Base-by-base conservation (phyloP, 305 asterid genomes). In the Fraxinus xanthoxyloides region DNA sequence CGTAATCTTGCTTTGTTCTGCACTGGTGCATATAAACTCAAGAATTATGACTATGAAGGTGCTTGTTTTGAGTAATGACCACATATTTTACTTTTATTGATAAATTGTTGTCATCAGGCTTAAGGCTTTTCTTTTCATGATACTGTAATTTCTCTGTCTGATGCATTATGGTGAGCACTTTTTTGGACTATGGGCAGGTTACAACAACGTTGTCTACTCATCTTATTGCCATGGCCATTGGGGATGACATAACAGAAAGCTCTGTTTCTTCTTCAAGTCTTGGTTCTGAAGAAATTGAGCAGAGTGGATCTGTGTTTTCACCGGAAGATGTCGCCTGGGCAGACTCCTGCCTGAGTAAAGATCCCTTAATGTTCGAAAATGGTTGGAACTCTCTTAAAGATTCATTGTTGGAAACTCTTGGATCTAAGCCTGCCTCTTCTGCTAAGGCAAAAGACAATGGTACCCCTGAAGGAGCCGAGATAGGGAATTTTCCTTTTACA, bases 301-400 rank as follows among this genome's bases (percentile, higher is more conserved):
- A 59, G 81, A 86, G 75, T 63, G 79, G 28, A 86, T 35, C 51
- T 77, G 88, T 63, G 80, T 77, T 43, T 79, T 82, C 90, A 32
- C 88, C 87, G 5, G 93, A 93, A 87, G 98, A 92, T 86, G 67
- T 88, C 69, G 93, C 90, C 34, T 94, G 98, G 97, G 98, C 91
- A 1, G 97, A 94, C 84, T 94, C 97, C 72, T 92, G 96, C 81
- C 84, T 94, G 77, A 85, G 75, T 82, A 77, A 81, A 82, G 93
- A 91, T 81, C 86, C 87, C 0, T 87, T 86, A 75, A 34, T 82
- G 75, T 83, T 82, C 10, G 87, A 84, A 31, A 70, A 34, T 13
- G 88, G 84, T 86, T 90, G 93, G 95, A 59, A 82, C 82, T 85
- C 90, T 61, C 82, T 87, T 34, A 84, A 81, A 78, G 85, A 83